Conservation (phyloP, 306 rosid genomes). For the Acacia acuminata region DNA sequence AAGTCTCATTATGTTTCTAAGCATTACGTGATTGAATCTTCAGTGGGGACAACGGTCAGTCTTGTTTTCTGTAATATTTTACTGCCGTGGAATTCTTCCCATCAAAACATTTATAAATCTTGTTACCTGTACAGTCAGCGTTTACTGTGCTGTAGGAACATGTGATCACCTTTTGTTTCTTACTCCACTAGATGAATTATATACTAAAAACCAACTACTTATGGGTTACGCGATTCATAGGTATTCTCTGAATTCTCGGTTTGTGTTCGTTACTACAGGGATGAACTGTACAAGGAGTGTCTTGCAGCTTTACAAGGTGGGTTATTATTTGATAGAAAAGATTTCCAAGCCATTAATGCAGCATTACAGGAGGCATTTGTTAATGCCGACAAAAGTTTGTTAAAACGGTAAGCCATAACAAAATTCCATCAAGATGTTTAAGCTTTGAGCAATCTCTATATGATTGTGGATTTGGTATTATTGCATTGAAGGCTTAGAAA, state of each 20-base stretch:
- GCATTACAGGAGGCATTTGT: constrained; percentile 75
- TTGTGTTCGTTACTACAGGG: constrained; percentile 53
- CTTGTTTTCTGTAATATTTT: background rate
- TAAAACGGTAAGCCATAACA: constrained; percentile 58
- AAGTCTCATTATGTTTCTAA: background rate
- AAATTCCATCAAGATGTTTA: background rate
- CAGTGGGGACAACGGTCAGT: background rate
- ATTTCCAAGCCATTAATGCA: constrained; percentile 59
- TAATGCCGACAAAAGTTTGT: constrained; percentile 63
- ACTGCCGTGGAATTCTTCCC: background rate
- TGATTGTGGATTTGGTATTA: constrained; percentile 40
- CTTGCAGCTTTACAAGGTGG: constrained; percentile 81
- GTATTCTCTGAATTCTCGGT: constrained; percentile 20
- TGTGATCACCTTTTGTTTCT: background rate
- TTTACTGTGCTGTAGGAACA: background rate
- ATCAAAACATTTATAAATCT: background rate
- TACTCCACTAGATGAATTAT: background rate
- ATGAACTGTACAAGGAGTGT: constrained; percentile 92
- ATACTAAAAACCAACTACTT: background rate
- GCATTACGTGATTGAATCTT: background rate
- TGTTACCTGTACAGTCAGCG: background rate
- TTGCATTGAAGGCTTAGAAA: constrained; percentile 58
- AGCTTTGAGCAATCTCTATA: constrained; percentile 13
- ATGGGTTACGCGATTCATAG: background rate
- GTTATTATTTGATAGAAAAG: constrained; percentile 55